Evolutionary conservation across 2,329 filamentous ascomycete species (phyloP), one percentile per base, ranked within the genome.

Genomic region (Aspergillus viridinutans): DNA sequence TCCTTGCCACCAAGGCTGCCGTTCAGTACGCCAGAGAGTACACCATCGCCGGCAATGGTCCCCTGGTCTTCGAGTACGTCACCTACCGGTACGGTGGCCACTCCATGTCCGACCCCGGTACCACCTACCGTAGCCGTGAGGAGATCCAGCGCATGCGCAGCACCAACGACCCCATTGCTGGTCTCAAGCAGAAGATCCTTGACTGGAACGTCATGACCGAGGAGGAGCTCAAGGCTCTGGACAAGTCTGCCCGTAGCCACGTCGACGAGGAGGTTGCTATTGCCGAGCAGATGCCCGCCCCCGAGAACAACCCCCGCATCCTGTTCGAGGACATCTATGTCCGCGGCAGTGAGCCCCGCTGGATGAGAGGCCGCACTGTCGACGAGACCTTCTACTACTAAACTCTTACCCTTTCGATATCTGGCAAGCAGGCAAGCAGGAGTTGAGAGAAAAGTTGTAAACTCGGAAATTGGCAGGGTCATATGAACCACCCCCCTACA

Each of bases 141-240:
- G 94, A 99, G 82, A 96, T 99, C 74, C 93, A 97, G 84, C 92
- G 93, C 78, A 99, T 99, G 94, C 90, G 94, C 72, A 95, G 90
- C 69, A 99, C 94, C 80, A 90, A 97, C 80, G 94, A 99, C 81
- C 92, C 94, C 67, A 99, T 99, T 73, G 92, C 92, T 70, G 94
- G 94, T 59, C 86, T 99, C 68, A 97, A 97, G 87, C 90, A 94
- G 83, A 96, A 96, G 84, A 88, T 99, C 65, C 81, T 99, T 58
- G 94, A 99, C 79, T 99, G 94, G 94, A 85, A 85, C 59, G 89
- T 99, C 65, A 87, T 87, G 67, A 86, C 83, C 60, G 94, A 99
- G 83, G 92, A 97, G 43, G 93, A 97, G 80, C 88, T 99, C 76
- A 99, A 99, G 89, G 76, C 77, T 65, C 87, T 99, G 67, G 94